These are phyloP conservation scores for Coemansia sp. DNA, from an alignment of 192 early-diverging fungal species.

Conservation along the genomic window DNA sequence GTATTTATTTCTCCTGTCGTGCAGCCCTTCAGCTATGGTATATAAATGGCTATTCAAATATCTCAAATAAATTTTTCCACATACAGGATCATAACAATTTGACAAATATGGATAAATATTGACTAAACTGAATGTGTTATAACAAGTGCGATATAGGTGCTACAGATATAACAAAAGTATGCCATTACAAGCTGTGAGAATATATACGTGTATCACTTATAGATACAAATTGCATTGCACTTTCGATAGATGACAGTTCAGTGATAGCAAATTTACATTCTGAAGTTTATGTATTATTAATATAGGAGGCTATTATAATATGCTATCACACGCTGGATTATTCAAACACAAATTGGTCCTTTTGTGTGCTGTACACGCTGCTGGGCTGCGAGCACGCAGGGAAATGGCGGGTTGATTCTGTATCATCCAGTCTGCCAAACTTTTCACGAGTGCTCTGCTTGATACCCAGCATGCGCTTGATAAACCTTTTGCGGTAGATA, in stretches of 20 bases:
- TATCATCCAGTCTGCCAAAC: slow-evolving; percentile 9
- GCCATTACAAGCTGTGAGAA: background rate
- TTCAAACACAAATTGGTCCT: slow-evolving; percentile 6
- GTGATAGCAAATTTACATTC: background rate
- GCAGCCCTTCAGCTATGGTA: too few relatives aligned
- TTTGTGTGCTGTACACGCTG: slow-evolving; percentile 6
- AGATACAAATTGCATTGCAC: background rate
- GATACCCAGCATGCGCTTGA: slow-evolving; percentile 1
- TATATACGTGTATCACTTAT: background rate
- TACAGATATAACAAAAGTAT: too few relatives aligned
- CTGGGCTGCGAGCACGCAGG: slow-evolving; percentile 5
- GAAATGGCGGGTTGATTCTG: slow-evolving; percentile 1
- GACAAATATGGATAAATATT: too few relatives aligned
- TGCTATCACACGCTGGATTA: too few relatives aligned
- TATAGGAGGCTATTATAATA: too few relatives aligned
- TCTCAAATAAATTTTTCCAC: too few relatives aligned
- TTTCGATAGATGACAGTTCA: background rate
- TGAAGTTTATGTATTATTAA: background rate
- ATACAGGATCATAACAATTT: too few relatives aligned
- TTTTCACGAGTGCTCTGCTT: slow-evolving; percentile 1
- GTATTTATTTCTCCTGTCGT: too few relatives aligned
- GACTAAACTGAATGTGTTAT: too few relatives aligned
- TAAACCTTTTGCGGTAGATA: slow-evolving; percentile 11
- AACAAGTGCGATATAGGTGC: too few relatives aligned
- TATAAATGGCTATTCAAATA: too few relatives aligned